phyloP scores from a whole-genome alignment of 331 rosid species.

The Quercus tomentella region DNA sequence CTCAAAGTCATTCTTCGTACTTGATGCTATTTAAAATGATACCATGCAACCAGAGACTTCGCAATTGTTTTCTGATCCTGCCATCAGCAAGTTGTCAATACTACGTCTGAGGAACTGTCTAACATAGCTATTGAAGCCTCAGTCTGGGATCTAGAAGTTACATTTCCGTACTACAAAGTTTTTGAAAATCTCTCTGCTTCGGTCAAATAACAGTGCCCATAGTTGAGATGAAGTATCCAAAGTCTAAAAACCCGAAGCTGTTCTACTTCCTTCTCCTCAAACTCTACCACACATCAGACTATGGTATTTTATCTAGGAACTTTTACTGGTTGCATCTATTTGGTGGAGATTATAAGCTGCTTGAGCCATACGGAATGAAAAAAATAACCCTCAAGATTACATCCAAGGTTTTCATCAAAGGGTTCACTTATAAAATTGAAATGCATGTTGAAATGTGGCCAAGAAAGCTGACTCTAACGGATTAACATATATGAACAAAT shows the following conservation, averaged over 20 bases:
- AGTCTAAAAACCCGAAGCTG: constrained; percentile 60
- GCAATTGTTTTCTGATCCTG: constrained; percentile 25
- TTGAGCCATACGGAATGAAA: constrained; percentile 64
- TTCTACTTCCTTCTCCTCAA: constrained; percentile 81
- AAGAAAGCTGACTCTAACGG: constrained; percentile 32
- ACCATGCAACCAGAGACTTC: background rate
- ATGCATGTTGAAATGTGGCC: constrained; percentile 66
- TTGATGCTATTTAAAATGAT: too few species aligned
- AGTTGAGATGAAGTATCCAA: constrained; percentile 78
- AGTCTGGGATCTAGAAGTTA: constrained; percentile 87
- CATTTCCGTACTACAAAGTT: constrained; percentile 59
- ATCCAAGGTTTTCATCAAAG: constrained; percentile 49
- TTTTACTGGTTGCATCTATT: constrained; percentile 85
- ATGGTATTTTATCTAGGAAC: constrained; percentile 67
- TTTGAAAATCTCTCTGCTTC: constrained; percentile 46
- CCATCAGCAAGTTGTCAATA: constrained; percentile 72
- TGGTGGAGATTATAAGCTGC: constrained; percentile 76
- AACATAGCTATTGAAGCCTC: constrained; percentile 73
- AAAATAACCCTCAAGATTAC: constrained; percentile 67
- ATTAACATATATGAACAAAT: constrained; percentile 27
- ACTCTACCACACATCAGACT: constrained; percentile 55
- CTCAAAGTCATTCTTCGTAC: too few species aligned
- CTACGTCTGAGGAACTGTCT: constrained; percentile 63
- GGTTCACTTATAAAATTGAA: constrained; percentile 56
- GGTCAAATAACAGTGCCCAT: constrained; percentile 58